Base-by-base conservation (phyloP, 371 early-diverging fungal genomes). In the Rhizopus delemar region DNA sequence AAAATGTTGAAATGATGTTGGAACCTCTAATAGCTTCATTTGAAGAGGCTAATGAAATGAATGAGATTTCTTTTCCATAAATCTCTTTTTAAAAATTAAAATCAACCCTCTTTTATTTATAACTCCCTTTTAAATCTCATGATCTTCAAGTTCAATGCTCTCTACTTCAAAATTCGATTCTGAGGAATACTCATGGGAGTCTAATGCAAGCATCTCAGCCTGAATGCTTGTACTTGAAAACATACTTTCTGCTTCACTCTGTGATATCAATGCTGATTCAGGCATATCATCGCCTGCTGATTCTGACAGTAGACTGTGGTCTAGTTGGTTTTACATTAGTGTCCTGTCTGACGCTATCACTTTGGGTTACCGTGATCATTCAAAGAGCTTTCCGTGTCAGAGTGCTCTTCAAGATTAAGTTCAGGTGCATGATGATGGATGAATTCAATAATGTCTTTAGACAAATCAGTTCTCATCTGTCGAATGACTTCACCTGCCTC, bases 1-100 rank as follows among this genome's bases (percentile, higher is more conserved):
- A 80, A 48, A 73, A 73, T 54, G 80, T 80, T 2, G 80, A 80
- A 51, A 33, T 62, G 15, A 70, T 80, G 73, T 53, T 80, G 29
- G 46, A 43, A 8, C 74, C 74, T 31, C 54, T 75, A 8, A 22
- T 72, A 29, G 75, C 57, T 15, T 64, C 70, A 0, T 70, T 71
- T 54, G 65, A 70, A 32, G 58, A 57, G 13, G 64, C 16, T 11
- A 63, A 49, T 33, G 39, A 38, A 38, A 38, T 38, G 39, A 38
- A 8, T 2, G 39, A 13, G 8, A 13, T 38, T 11, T 38, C 39
- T 13, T 8, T 13, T 38, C 13, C 39, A 38, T 38, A 38, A 38
- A 11, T 38, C 38, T 38, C 22, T 22, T 22, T 22, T 22, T 22
- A 22, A 22, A 22, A 22, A 22, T 22, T 22, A 22, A 22, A 22